Conservation (phyloP, 805 yeast species). For the Schizosaccharomyces osmophilus region DNA sequence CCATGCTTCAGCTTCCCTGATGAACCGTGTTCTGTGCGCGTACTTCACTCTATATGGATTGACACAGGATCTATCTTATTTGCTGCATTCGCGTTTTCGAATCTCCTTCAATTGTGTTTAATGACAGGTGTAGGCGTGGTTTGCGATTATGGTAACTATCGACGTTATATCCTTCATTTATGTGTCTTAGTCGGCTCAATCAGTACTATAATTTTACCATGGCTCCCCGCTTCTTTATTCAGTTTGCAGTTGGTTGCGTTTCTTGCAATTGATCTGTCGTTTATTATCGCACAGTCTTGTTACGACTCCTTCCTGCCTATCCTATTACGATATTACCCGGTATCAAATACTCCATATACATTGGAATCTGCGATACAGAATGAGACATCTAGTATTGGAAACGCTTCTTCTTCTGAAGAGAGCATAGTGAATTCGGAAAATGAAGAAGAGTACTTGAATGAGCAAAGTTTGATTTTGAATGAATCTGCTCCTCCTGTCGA, state of each 20-base stretch:
- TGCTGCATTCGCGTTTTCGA: neutral
- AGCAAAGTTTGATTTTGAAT: neutral
- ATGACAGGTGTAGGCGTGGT: neutral
- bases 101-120: neutral
- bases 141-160: neutral
- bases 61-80: neutral
- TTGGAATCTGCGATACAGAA: neutral
- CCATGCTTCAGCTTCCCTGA: neutral
- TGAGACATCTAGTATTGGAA: neutral
- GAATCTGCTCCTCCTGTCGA: neutral
- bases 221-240: neutral
- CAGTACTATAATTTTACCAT: neutral
- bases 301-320: neutral
- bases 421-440: neutral
- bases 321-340: neutral
- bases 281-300: neutral
- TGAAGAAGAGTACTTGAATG: neutral
- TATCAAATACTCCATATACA: neutral
- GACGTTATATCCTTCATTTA: neutral
- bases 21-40: neutral
- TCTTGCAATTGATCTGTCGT: neutral
- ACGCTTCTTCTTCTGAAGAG: neutral
- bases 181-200: neutral
- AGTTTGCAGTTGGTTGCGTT: neutral
- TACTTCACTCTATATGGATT: neutral